A percentile compares a stretch with the other conserved stretches of the same genome.
These are phyloP conservation scores for Ceratobasidium sp. DNA, from an alignment of 1,284 basidiomycete genomes.

Conservation along the genomic window DNA sequence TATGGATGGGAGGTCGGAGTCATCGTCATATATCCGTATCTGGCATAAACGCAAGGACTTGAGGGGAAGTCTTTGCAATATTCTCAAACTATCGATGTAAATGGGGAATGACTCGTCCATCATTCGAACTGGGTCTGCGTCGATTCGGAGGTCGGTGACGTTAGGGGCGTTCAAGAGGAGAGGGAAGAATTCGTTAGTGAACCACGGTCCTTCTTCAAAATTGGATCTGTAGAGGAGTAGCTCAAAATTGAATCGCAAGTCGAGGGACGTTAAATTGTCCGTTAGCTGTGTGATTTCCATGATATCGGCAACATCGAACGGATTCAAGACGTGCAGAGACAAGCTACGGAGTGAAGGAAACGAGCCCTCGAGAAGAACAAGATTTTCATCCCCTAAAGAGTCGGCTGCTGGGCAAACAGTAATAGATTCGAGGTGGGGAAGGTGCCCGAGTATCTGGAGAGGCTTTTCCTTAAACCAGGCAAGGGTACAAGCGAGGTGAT, in stretches of 20 bases:
- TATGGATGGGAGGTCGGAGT: too few relatives aligned
- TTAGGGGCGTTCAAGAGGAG: neutral
- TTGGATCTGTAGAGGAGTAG: too few relatives aligned
- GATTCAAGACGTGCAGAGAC: too few relatives aligned
- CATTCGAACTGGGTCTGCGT: neutral
- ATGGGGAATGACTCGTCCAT: neutral
- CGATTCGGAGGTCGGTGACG: neutral
- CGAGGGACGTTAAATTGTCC: too few relatives aligned
- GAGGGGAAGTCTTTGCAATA: neutral
- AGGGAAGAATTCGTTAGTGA: neutral
- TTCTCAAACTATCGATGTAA: neutral
- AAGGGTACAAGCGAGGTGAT: neutral
- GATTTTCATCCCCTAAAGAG: too few relatives aligned
- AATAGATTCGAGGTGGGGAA: conserved; percentile 7
- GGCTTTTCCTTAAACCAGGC: neutral
- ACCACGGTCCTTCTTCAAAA: neutral
- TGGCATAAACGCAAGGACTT: neutral
- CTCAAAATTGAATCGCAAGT: too few relatives aligned
- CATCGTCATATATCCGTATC: too few relatives aligned
- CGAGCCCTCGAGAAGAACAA: too few relatives aligned
- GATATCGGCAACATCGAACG: too few relatives aligned
- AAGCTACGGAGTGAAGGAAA: neutral
- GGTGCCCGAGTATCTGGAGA: neutral
- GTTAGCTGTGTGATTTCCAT: too few relatives aligned
- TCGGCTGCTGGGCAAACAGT: neutral